Percentiles rank a stretch among this genome's conserved stretches.
Conservation (phyloP, 345 rosid species). For the Boechera stricta region DNA sequence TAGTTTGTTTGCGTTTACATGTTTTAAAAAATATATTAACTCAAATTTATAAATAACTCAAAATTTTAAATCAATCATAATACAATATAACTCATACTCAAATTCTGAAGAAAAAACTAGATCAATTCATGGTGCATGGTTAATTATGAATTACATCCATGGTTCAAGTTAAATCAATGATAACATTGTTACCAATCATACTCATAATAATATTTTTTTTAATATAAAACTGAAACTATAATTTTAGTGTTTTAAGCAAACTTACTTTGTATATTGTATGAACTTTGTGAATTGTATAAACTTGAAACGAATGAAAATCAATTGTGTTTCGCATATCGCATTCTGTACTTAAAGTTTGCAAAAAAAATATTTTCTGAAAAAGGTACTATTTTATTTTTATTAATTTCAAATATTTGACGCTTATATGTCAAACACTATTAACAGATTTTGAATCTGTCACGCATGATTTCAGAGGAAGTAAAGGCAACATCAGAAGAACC, state of each 20-base stretch:
- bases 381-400: neutral
- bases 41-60: neutral
- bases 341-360: neutral
- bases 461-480: slow-evolving; percentile 27
- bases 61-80: neutral
- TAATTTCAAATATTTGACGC: neutral
- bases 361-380: neutral
- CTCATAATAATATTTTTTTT: no score
- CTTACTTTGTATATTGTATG: no score
- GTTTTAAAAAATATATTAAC: no score
- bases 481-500: slow-evolving; percentile 31
- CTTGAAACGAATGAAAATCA: no score
- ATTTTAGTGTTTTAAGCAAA: no score
- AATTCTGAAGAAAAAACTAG: neutral
- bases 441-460: neutral
- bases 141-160: neutral
- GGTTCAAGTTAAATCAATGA: neutral
- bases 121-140: neutral
- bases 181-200: neutral
- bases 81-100: neutral
- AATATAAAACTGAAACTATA: no score
- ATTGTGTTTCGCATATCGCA: neutral
- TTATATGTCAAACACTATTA: neutral
- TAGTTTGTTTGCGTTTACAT: no score
- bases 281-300: no score